These are phyloP conservation scores for Apodospora peruviana DNA, from an alignment of 495 filamentous ascomycete species.

Conservation along the genomic window DNA sequence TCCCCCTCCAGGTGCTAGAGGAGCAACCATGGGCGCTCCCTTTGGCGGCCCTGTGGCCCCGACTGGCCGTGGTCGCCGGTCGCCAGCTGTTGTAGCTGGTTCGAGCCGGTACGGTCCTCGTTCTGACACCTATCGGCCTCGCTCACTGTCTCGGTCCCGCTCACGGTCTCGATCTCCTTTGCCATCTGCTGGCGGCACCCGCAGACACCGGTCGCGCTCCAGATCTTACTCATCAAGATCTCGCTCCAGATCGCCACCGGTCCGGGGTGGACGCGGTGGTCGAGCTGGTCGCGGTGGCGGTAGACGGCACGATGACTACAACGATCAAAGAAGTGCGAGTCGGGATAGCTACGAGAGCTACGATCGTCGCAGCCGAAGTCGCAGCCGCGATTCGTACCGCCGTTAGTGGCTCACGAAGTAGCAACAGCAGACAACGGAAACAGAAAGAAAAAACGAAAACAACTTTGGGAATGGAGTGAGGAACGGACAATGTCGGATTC, in stretches of 20 bases:
- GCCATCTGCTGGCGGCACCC: constrained; percentile 27
- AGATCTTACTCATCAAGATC: constrained; percentile 47
- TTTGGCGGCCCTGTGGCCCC: constrained; percentile 13
- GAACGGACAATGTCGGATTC: no score
- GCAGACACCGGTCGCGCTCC: constrained; percentile 42
- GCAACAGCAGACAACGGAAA: no score
- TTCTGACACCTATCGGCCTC: constrained; percentile 49
- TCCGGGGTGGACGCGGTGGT: constrained; percentile 31
- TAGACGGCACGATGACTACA: constrained; percentile 32
- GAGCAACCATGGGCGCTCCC: constrained; percentile 21
- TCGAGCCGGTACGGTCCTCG: constrained; percentile 35
- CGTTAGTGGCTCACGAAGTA: no score
- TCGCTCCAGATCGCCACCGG: constrained; percentile 35
- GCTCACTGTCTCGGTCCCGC: constrained; percentile 42
- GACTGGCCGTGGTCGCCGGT: constrained; percentile 28
- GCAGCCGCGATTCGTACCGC: constrained; percentile 16
- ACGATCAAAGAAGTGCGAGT: constrained; percentile 54
- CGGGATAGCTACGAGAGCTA: constrained; percentile 53
- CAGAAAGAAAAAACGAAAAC: no score
- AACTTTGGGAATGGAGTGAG: no score
- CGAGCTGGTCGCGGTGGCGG: constrained; percentile 36
- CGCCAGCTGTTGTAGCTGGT: constrained; percentile 25
- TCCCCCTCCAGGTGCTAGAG: constrained; percentile 33
- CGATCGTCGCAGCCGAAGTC: constrained; percentile 22
- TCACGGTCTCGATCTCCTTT: constrained; percentile 34